Conservation (phyloP, 2,329 filamentous ascomycete genomes). For the Cadophora gregata region DNA sequence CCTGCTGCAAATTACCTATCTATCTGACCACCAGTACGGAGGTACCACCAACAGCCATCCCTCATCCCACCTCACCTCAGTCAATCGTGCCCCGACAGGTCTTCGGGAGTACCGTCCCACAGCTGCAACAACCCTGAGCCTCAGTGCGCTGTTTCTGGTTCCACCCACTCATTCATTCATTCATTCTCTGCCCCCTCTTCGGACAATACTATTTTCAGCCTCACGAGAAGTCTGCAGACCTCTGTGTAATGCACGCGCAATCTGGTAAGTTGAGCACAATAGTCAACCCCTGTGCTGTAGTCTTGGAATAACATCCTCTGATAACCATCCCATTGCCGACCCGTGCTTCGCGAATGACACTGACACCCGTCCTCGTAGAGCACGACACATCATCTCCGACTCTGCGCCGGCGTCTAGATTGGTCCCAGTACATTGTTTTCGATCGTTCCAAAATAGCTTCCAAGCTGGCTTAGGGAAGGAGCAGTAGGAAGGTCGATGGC, state of each 20-base stretch:
- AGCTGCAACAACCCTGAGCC: background rate
- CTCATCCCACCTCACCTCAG: no score
- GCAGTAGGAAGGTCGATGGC: constrained; percentile 32
- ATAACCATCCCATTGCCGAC: background rate
- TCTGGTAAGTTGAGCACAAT: background rate
- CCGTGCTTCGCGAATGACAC: background rate
- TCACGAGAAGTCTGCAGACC: constrained; percentile 1
- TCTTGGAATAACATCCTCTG: background rate
- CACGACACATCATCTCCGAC: background rate
- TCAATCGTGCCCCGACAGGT: no score
- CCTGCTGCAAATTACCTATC: no score
- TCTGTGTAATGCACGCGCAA: constrained; percentile 15
- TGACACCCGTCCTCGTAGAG: background rate
- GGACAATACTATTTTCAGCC: constrained; percentile 12
- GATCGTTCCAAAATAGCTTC: background rate
- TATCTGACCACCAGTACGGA: no score
- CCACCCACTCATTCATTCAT: background rate
- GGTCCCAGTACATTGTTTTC: background rate
- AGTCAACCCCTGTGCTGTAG: background rate
- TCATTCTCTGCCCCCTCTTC: background rate
- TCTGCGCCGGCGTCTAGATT: background rate
- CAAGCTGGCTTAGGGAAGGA: background rate
- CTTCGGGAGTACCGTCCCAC: no score
- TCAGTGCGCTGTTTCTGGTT: background rate
- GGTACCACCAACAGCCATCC: no score